Evolutionary conservation across 495 filamentous ascomycete genomes (phyloP).

Genomic region (Penicillium egyptiacum): DNA sequence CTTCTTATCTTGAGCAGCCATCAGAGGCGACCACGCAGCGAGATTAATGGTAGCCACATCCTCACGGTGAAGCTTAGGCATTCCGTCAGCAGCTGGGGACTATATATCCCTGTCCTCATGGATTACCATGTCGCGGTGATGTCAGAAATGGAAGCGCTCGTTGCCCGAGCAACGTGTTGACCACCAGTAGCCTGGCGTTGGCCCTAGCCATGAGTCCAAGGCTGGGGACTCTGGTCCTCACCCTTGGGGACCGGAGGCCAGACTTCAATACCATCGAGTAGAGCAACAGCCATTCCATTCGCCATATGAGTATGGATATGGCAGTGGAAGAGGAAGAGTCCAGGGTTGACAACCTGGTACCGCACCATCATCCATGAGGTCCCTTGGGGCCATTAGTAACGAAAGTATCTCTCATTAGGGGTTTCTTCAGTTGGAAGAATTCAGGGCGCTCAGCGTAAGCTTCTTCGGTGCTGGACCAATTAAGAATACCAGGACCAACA

Average conservation of each 20-base stretch:
- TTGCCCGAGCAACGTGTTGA: too few relatives aligned
- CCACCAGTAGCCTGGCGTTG: not conserved
- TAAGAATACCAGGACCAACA: constrained; percentile 41
- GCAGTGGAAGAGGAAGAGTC: constrained; percentile 53
- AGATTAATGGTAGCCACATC: too few relatives aligned
- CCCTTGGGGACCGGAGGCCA: constrained; percentile 40
- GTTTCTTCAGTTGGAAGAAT: constrained; percentile 48
- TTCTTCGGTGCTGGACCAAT: constrained; percentile 45
- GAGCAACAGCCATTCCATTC: constrained; percentile 51
- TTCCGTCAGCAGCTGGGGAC: too few relatives aligned
- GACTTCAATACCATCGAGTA: constrained; percentile 51
- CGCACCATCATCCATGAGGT: constrained; percentile 45
- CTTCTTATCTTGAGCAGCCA: too few relatives aligned
- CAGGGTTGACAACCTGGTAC: constrained; percentile 53
- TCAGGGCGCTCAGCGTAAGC: constrained; percentile 40
- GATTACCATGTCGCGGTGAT: too few relatives aligned
- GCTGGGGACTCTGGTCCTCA: constrained; percentile 21
- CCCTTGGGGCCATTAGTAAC: constrained; percentile 31
- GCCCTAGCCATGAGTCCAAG: not conserved
- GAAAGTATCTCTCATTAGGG: constrained; percentile 46
- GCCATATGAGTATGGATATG: constrained; percentile 52
- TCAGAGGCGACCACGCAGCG: too few relatives aligned
- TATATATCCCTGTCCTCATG: too few relatives aligned
- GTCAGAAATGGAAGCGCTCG: too few relatives aligned
- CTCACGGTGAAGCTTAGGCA: too few relatives aligned